Percentiles rank a stretch among this genome's conserved stretches.
These are phyloP conservation scores for Linderina pennispora DNA, from an alignment of 192 early-diverging fungal species.

Conservation along the genomic window DNA sequence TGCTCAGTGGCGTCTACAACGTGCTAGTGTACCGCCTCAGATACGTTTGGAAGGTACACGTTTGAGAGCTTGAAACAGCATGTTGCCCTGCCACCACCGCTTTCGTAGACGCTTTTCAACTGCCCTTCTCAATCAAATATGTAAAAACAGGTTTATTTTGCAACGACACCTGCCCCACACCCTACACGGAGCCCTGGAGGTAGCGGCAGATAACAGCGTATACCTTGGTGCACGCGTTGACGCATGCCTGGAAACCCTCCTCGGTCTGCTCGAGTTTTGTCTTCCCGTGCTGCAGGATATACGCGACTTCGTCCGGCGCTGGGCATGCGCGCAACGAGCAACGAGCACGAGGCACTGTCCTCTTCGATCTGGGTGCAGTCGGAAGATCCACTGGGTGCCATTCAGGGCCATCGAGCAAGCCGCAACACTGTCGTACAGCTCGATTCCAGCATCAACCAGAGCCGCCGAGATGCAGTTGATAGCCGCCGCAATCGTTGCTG, in stretches of 20 bases:
- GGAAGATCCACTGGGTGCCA: slow-evolving; percentile 20
- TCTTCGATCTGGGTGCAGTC: slow-evolving; percentile 42
- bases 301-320: slow-evolving; percentile 42
- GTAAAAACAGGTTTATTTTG: not conserved
- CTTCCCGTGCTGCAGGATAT: slow-evolving; percentile 45
- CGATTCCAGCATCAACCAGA: slow-evolving; percentile 46
- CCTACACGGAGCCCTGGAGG: slow-evolving; percentile 16
- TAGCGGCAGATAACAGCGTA: slow-evolving; percentile 44
- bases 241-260: slow-evolving; percentile 32
- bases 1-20: slow-evolving; percentile 22
- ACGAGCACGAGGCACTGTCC: slow-evolving; percentile 16
- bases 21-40: no score
- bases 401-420: slow-evolving; percentile 39
- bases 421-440: slow-evolving; percentile 45
- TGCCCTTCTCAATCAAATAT: not conserved
- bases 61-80: slow-evolving; percentile 16
- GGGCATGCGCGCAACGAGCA: slow-evolving; percentile 40
- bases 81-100: slow-evolving; percentile 9
- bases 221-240: slow-evolving; percentile 25
- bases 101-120: slow-evolving; percentile 5
- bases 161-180: not conserved
- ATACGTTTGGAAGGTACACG: slow-evolving; percentile 13
- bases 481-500: slow-evolving; percentile 40
- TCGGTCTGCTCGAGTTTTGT: slow-evolving; percentile 24
- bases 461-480: slow-evolving; percentile 50